Conservation (phyloP, 2,329 filamentous ascomycete species). For the Pseudocercospora pini-densiflorae region DNA sequence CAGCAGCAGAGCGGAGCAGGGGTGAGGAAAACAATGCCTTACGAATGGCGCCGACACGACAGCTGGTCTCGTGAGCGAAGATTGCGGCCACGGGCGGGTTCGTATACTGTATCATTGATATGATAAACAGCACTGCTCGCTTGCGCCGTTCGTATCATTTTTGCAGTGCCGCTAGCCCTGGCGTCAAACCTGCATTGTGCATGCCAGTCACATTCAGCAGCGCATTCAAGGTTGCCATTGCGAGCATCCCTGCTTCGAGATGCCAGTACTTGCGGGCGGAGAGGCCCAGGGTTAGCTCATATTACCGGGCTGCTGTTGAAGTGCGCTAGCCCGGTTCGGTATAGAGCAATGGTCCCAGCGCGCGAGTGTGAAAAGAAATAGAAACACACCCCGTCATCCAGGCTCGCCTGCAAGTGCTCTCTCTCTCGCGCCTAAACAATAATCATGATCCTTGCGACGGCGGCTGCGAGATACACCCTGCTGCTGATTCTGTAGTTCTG, state of each 20-base stretch:
- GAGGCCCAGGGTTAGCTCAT: slow-evolving; percentile 9
- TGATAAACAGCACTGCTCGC: neutral
- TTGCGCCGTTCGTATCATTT: slow-evolving; percentile 1
- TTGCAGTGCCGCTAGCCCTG: neutral
- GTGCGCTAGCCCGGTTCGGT: slow-evolving; percentile 1
- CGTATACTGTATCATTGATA: neutral
- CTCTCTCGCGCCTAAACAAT: neutral
- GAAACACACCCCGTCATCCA: neutral
- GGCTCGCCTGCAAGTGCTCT: neutral
- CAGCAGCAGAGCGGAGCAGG: slow-evolving; percentile 17
- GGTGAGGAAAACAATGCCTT: slow-evolving; percentile 8
- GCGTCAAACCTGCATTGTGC: slow-evolving; percentile 13
- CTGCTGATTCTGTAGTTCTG: neutral
- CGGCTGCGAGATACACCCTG: neutral
- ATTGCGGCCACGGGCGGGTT: slow-evolving; percentile 3
- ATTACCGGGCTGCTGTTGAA: slow-evolving; percentile 16
- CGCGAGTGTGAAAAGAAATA: neutral
- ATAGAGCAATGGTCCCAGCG: slow-evolving; percentile 2
- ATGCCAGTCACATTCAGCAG: slow-evolving; percentile 14
- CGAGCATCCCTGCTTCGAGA: slow-evolving; percentile 9
- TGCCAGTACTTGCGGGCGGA: neutral
- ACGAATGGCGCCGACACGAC: slow-evolving; percentile 15
- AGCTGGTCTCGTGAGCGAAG: slow-evolving; percentile 13
- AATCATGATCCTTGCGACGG: neutral
- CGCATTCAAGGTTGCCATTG: neutral